These are phyloP conservation scores for Vigna reflexopilosa DNA, from an alignment of 306 rosid genomes.

Conservation along the genomic window DNA sequence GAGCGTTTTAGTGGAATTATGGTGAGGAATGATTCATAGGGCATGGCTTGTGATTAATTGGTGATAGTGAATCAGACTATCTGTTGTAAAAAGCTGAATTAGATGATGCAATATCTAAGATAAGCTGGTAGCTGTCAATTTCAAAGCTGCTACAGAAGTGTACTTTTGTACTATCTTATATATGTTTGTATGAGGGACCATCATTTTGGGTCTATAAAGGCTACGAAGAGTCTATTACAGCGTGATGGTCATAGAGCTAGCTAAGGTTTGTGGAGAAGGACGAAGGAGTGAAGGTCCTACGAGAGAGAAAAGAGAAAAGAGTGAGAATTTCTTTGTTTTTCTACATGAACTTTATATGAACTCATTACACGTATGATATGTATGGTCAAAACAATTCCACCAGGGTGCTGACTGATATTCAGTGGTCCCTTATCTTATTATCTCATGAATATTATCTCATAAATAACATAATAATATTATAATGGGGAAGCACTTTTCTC, in stretches of 20 bases:
- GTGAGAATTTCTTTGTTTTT: neutral
- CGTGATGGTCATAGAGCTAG: neutral
- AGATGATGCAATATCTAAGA: constrained; percentile 34
- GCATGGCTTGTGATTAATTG: neutral
- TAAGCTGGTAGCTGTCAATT: constrained; percentile 29
- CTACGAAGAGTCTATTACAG: neutral
- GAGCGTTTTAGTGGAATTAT: constrained; percentile 13
- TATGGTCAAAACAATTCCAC: constrained; percentile 22
- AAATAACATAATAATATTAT: neutral
- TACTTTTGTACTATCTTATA: constrained; percentile 42
- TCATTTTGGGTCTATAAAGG: constrained; percentile 48
- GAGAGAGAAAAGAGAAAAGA: neutral
- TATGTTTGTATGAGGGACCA: constrained; percentile 38
- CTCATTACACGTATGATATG: neutral
- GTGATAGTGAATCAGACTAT: constrained; percentile 18
- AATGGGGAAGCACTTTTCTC: neutral
- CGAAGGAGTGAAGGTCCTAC: neutral
- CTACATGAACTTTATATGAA: neutral
- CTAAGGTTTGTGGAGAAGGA: constrained; percentile 3
- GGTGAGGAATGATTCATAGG: neutral
- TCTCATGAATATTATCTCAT: neutral
- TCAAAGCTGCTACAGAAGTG: constrained; percentile 36
- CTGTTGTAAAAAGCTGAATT: constrained; percentile 46
- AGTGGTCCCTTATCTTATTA: constrained; percentile 29
- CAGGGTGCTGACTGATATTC: neutral